Base-by-base conservation (phyloP, 805 yeast species). In the Zygosaccharomyces bailii region DNA sequence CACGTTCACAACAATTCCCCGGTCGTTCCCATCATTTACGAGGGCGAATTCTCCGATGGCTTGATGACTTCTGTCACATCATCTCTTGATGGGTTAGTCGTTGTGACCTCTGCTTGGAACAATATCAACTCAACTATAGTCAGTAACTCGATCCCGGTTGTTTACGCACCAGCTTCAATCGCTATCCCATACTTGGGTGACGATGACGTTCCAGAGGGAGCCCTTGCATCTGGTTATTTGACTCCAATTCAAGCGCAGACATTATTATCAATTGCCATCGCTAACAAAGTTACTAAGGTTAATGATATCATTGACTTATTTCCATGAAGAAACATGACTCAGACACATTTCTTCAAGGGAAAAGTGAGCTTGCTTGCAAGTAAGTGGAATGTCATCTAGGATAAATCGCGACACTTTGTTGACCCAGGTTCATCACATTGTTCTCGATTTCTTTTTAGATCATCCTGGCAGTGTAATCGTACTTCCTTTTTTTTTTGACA, bases 211-310 rank as follows among this genome's bases (percentile, higher is more conserved):
- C 62, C 64, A 31, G 25, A 38, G 1, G 52, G 52, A 18, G 56
- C 60, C 9, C 49, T 63, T 37, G 55, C 61, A 11, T 65, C 57
- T 10, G 67, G 66, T 16, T 54, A 51, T 42, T 45, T 62, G 40
- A 45, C 62, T 11, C 66, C 68, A 35, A 41, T 52, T 18, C 57
- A 63, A 48, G 63, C 66, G 4, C 63, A 61, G 40, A 42, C 61
- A 14, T 45, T 63, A 37, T 44, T 60, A 13, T 40, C 60, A 5
- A 47, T 63, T 39, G 66, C 66, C 4, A 42, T 59, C 2, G 51
- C 54, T 29, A 61, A 62, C 43, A 52, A 51, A 19, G 60, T 57
- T 13, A 51, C 39, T n/a, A 42, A 25, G 24, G 31, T 36, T 9
- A 39, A 21, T n/a, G 23, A 7, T 36, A 27, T 32, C n/a, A 35